Evolutionary conservation across 2,329 filamentous ascomycete species (phyloP), one percentile per base, ranked within the genome.

Genomic region (Huntiella savannae): DNA sequence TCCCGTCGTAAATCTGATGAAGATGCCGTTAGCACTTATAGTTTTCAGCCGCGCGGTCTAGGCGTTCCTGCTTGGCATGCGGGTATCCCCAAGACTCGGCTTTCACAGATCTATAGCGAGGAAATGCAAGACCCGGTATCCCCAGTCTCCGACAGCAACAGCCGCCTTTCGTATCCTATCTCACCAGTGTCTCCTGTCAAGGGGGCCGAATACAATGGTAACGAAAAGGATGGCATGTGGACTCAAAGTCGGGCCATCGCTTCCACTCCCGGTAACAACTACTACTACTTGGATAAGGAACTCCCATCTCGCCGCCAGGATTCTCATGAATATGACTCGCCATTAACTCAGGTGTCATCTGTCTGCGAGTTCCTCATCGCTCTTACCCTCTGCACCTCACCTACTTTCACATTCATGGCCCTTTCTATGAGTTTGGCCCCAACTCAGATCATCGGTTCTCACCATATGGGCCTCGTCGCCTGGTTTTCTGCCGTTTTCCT

Each of bases 401-500:
- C 49, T 34, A 32, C 50, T 7, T 46, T 50, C 34, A 40, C 41
- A 11, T 52, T 50, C 36, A 47, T 48, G 10, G 48, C 39, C 19
- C 40, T 50, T 4, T 45, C 50, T 12, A 48, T 50, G 37, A 41
- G 43, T 28, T 39, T 52, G 13, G 50, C 48, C 4, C 50, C 50
- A 28, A 44, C 48, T 8, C 43, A 46, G 22, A 42, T 46, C 22
- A 50, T 52, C 16, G 46, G 46, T 10, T 47, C 46, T 28, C 46
- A 47, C 13, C 46, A 43, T 34, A 47, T 47, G 46, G 46, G 46
- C 15, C 43, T 47, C 22, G 46, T 43, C 1, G 43, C 45, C 28
- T 77, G 74, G 72, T 66, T 70, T 42, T 62, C 72, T 7, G 72
- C 71, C 0, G 71, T 70, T 1, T 79, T 75, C 54, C 65, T 63